Percentiles rank a stretch among this genome's conserved stretches.
These are phyloP conservation scores for Cryphonectria naterciae DNA, from an alignment of 2,329 filamentous ascomycete genomes.

Conservation along the genomic window DNA sequence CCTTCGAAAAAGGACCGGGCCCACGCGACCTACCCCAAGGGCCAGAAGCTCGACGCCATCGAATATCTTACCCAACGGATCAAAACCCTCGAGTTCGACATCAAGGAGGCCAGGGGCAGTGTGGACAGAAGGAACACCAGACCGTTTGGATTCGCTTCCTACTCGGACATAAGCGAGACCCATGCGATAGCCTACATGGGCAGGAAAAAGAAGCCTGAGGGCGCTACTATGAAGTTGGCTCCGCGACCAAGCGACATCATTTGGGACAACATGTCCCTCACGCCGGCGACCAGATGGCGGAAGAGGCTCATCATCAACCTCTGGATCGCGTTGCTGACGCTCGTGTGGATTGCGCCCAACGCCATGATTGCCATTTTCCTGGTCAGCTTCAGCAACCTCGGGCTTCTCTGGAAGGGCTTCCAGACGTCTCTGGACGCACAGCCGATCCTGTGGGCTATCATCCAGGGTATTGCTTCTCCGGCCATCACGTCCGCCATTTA, in stretches of 20 bases:
- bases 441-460: conserved; percentile 75
- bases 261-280: conserved; percentile 88
- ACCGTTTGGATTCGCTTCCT: conserved; percentile 93
- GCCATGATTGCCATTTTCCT: conserved; percentile 93
- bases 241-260: conserved; percentile 91
- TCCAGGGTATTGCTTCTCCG: conserved; percentile 90
- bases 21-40: conserved; percentile 64
- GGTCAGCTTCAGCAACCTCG: conserved; percentile 81
- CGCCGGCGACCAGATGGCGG: conserved; percentile 68
- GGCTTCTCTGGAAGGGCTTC: conserved; percentile 78
- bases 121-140: conserved; percentile 88
- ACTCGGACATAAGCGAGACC: conserved; percentile 83
- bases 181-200: conserved; percentile 84
- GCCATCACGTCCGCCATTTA: conserved; percentile 87
- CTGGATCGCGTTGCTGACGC: conserved; percentile 79
- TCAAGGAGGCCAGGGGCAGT: conserved; percentile 78
- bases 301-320: conserved; percentile 79
- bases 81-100: conserved; percentile 77
- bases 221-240: conserved; percentile 76
- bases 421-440: conserved; percentile 64
- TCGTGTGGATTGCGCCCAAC: conserved; percentile 91
- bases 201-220: conserved; percentile 79
- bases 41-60: conserved; percentile 87
- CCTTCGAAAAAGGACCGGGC: conserved; percentile 80
- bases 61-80: conserved; percentile 90